phyloP scores from a whole-genome alignment of 192 early-diverging fungal species.

The Rhizoclosmatium sp. region DNA sequence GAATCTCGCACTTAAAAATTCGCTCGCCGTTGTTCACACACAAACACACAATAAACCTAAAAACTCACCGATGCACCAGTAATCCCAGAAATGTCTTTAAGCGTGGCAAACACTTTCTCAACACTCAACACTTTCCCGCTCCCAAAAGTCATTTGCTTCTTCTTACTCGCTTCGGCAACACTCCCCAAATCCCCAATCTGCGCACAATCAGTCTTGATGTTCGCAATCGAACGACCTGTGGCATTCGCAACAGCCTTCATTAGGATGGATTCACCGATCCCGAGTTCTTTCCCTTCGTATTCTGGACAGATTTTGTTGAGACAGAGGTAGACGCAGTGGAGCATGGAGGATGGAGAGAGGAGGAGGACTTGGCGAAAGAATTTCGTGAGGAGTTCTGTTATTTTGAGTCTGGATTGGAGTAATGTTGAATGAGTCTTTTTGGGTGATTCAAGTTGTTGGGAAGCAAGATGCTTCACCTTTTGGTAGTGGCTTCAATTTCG shows the following conservation, averaged over 20 bases:
- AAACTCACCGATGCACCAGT: conserved; percentile 74
- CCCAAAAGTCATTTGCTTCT: conserved; percentile 86
- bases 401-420: conserved; percentile 63
- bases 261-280: conserved; percentile 91
- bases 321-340: conserved; percentile 88
- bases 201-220: conserved; percentile 82
- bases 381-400: conserved; percentile 71
- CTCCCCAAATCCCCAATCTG: conserved; percentile 88
- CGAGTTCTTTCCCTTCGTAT: conserved; percentile 94
- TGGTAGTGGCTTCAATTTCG: conserved; percentile 85
- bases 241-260: conserved; percentile 93
- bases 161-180: conserved; percentile 84
- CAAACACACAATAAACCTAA: background rate
- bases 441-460: background rate
- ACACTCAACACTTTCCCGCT: conserved; percentile 78
- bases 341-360: conserved; percentile 67
- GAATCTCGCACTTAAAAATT: too few relatives aligned
- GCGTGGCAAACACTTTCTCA: conserved; percentile 79
- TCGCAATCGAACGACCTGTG: conserved; percentile 76
- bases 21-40: background rate
- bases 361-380: conserved; percentile 76
- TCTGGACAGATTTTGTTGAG: conserved; percentile 92
- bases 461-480: conserved; percentile 57
- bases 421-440: background rate
- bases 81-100: conserved; percentile 86